These are phyloP conservation scores for Ceratobasidium sp. DNA, from an alignment of 1,284 basidiomycete species.

Conservation along the genomic window DNA sequence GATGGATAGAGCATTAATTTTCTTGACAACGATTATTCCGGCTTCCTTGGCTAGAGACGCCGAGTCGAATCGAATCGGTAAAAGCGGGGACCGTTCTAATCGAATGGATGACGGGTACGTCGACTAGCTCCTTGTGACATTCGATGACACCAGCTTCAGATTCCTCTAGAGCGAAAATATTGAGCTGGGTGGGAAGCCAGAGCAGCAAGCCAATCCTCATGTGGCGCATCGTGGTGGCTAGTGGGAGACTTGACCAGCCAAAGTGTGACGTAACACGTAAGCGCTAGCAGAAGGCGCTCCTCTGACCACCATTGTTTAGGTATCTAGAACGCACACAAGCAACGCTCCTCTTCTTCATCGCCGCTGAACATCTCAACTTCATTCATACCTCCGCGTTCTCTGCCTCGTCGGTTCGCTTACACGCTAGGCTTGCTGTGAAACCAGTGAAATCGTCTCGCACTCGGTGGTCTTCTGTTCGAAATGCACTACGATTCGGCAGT, in stretches of 20 bases:
- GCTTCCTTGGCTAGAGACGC: slow-evolving; percentile 46
- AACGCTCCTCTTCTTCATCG: too few species aligned
- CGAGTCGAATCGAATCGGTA: slow-evolving; percentile 51
- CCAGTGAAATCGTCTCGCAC: too few species aligned
- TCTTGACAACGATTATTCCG: slow-evolving; percentile 72
- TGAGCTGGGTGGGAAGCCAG: not conserved
- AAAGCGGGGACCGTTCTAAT: slow-evolving; percentile 63
- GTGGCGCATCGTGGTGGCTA: slow-evolving; percentile 1
- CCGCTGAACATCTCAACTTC: too few species aligned
- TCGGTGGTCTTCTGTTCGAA: too few species aligned
- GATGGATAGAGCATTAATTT: slow-evolving; percentile 80
- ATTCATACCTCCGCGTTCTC: too few species aligned
- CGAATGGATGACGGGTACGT: slow-evolving; percentile 65
- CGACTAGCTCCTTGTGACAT: slow-evolving; percentile 82
- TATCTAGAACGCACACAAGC: too few species aligned
- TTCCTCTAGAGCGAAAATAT: slow-evolving; percentile 61
- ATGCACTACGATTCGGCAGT: too few species aligned
- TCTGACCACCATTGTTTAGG: too few species aligned
- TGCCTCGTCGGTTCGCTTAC: too few species aligned
- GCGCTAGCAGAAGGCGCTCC: not conserved
- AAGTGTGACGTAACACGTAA: not conserved
- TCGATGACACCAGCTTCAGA: slow-evolving; percentile 84
- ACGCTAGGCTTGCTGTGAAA: too few species aligned
- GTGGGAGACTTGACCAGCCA: not conserved
- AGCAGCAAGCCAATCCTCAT: not conserved